phyloP scores from a whole-genome alignment of 768 basidiomycete genomes.

The Wakefieldia striispora region DNA sequence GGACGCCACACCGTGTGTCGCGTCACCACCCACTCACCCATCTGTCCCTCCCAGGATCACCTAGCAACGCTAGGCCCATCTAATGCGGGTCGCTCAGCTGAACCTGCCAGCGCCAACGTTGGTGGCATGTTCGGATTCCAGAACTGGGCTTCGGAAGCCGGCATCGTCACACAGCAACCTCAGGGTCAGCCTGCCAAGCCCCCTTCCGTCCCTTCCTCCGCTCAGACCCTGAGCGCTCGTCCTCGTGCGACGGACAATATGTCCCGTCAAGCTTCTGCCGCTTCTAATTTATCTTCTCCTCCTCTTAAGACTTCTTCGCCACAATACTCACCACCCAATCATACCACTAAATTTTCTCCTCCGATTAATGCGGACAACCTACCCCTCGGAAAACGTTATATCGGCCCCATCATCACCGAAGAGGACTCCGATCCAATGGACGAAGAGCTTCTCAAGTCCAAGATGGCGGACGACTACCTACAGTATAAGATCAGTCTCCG shows the following conservation, averaged over 20 bases:
- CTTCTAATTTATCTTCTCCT: constrained; percentile 23
- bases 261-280: constrained; percentile 28
- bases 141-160: constrained; percentile 32
- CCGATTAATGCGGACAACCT: constrained; percentile 16
- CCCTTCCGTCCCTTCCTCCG: background rate
- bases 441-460: constrained; percentile 29
- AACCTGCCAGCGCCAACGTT: constrained; percentile 11
- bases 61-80: constrained; percentile 29
- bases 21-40: constrained; percentile 4
- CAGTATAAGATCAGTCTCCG: constrained; percentile 31
- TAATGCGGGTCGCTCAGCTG: constrained; percentile 19
- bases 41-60: constrained; percentile 21
- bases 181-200: constrained; percentile 11
- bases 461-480: constrained; percentile 33
- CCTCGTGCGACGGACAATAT: constrained; percentile 29
- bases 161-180: constrained; percentile 20
- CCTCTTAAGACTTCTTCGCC: constrained; percentile 21
- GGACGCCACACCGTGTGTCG: background rate
- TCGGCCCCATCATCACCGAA: constrained; percentile 29
- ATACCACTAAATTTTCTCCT: constrained; percentile 26
- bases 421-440: constrained; percentile 30
- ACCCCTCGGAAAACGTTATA: constrained; percentile 31
- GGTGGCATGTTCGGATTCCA: constrained; percentile 25
- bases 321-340: constrained; percentile 27
- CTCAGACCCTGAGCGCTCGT: constrained; percentile 17